Base-by-base conservation (phyloP, 805 yeast species). In the Saitoella complicata region DNA sequence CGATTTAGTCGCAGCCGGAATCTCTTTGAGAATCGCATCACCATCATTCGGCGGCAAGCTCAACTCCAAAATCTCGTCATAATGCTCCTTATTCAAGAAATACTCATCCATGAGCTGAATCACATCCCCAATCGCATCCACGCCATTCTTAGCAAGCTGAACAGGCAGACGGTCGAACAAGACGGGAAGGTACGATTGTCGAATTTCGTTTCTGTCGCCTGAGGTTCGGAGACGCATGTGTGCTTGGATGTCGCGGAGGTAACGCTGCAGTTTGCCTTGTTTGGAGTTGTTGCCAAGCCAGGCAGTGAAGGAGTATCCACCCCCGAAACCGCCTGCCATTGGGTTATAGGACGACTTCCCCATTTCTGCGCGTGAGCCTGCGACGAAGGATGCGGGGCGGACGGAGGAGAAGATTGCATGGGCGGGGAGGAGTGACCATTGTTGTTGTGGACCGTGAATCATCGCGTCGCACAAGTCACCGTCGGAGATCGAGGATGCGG, bases 371-470 rank as follows among this genome's bases (percentile, higher is more conserved):
- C 21, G 21, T 73, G 65, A 8, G 91, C 84, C 0, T 94, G 73
- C 1, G 96, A 87, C 69, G 81, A 67, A 4, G 85, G 71, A 0
- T 86, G 96, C 62, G 85, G 95, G 55, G 85, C 70, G 5, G 97
- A 98, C 68, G 91, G 71, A 48, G 88, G 68, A 49, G 91, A 76
- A 55, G 55, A 54, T 33, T 49, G 56, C 46, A 48, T 54, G 47
- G 43, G 54, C 32, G 9, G 45, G 45, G 36, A 42, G 31, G 12
- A 41, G 37, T 30, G 43, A 41, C 97, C 97, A 87, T 53, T 82
- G 83, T 60, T 88, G 97, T 52, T 87, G 95, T 37, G 88, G 73
- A 39, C 94, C 80, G 57, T 94, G 82, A 46, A 91, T 88, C 58
- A 75, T 70, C 31, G 76, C 67, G 56, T 85, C 95, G 30, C 87